Conservation (phyloP, 2,329 filamentous ascomycete genomes). For the Penicillium glabrum region DNA sequence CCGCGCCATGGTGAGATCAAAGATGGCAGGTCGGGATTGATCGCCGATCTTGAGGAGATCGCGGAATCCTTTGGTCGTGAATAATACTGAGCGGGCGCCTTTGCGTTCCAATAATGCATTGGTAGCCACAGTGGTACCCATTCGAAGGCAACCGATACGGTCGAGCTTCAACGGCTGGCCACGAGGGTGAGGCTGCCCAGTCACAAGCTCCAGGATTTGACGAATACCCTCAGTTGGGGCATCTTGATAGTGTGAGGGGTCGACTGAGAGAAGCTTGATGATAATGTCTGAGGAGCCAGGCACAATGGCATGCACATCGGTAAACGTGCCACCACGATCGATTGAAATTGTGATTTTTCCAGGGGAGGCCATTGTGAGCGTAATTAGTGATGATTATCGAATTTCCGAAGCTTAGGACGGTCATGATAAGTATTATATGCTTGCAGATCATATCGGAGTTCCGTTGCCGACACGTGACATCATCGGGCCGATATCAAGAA, state of each 20-base stretch:
- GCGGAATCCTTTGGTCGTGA: constrained; percentile 83
- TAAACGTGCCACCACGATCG: constrained; percentile 44
- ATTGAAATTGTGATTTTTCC: constrained; percentile 39
- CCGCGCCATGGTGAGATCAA: constrained; percentile 81
- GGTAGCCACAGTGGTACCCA: constrained; percentile 92
- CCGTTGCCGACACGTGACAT: too few relatives aligned
- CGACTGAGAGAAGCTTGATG: constrained; percentile 41
- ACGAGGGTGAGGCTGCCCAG: constrained; percentile 35
- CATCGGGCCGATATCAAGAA: too few relatives aligned
- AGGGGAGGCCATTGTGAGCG: constrained; percentile 21
- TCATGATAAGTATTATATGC: too few relatives aligned
- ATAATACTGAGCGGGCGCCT: constrained; percentile 80
- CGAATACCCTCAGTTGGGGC: constrained; percentile 76
- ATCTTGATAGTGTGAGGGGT: constrained; percentile 42
- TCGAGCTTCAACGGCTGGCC: constrained; percentile 37
- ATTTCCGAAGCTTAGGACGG: too few relatives aligned
- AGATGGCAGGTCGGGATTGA: constrained; percentile 85
- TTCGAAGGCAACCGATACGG: constrained; percentile 62
- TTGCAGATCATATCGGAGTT: too few relatives aligned
- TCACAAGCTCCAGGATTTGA: constrained; percentile 58
- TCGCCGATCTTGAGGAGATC: constrained; percentile 89
- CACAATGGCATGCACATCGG: constrained; percentile 39
- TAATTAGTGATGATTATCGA: neutral
- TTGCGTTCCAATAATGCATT: constrained; percentile 88
- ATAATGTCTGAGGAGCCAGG: constrained; percentile 39